phyloP scores from a whole-genome alignment of 257 asterid genomes.

The Ajuga chamaepitys region DNA sequence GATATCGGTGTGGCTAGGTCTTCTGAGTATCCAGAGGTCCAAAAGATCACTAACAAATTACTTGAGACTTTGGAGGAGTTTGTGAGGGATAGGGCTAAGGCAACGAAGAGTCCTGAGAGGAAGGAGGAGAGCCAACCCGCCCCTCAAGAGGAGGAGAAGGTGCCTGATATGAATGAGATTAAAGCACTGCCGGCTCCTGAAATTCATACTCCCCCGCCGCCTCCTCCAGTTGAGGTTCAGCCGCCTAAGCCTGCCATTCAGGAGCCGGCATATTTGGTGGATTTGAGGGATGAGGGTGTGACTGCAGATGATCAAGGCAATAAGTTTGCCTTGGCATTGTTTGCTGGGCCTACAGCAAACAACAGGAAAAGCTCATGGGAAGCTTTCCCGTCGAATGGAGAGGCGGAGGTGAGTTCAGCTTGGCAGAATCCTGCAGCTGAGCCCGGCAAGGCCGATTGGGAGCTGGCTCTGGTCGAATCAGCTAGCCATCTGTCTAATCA shows the following conservation, averaged over 20 bases:
- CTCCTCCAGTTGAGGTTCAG: slow-evolving; percentile 47
- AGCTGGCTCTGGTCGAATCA: slow-evolving; percentile 74
- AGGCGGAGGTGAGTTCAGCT: slow-evolving; percentile 59
- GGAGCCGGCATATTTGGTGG: slow-evolving; percentile 52
- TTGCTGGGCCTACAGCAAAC: slow-evolving; percentile 58
- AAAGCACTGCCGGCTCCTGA: slow-evolving; percentile 81
- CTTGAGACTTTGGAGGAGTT: slow-evolving; percentile 80
- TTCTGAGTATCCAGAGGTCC: slow-evolving; percentile 74
- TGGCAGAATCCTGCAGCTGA: slow-evolving; percentile 97
- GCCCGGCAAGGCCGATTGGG: slow-evolving; percentile 83
- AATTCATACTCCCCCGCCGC: slow-evolving; percentile 42
- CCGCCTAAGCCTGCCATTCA: slow-evolving; percentile 43
- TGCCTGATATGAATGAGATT: slow-evolving; percentile 57
- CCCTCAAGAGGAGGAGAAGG: slow-evolving; percentile 39
- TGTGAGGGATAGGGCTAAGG: slow-evolving; percentile 80
- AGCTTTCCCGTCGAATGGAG: slow-evolving; percentile 57
- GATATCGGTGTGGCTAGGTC: slow-evolving; percentile 70
- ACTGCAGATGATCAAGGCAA: slow-evolving; percentile 84
- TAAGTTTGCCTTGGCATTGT: slow-evolving; percentile 68
- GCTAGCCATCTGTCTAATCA: slow-evolving; percentile 64
- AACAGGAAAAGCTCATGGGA: slow-evolving; percentile 74
- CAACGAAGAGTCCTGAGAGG: slow-evolving; percentile 57
- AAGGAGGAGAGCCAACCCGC: slow-evolving; percentile 37
- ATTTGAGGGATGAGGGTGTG: slow-evolving; percentile 68
- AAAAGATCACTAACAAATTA: slow-evolving; percentile 61